A percentile compares a stretch with the other conserved stretches of the same genome.
Evolutionary conservation across 1,139 yeast genomes (phyloP).

Genomic region (Pichia sp.): DNA sequence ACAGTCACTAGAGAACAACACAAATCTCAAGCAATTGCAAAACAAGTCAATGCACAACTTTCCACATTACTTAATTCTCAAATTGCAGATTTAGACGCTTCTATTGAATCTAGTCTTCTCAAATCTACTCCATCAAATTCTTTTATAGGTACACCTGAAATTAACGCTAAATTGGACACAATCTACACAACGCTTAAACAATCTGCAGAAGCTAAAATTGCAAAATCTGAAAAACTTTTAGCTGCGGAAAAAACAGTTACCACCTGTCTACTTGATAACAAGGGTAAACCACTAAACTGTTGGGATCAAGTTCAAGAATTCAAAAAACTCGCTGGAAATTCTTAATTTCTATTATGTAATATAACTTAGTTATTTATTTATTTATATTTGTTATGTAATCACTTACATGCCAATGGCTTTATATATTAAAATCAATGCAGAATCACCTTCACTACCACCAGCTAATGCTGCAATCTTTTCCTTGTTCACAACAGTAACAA

Average conservation of each 20-base stretch:
- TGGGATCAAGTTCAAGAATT: conserved; percentile 79
- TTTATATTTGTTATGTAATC: background rate
- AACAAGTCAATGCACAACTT: conserved; percentile 64
- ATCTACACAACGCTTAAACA: conserved; percentile 29
- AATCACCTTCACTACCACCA: conserved; percentile 97
- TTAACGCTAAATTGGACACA: conserved; percentile 43
- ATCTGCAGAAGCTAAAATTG: conserved; percentile 23
- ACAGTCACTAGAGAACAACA: conserved; percentile 79
- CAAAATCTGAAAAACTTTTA: conserved; percentile 31
- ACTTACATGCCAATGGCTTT: conserved; percentile 56
- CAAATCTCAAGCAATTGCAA: conserved; percentile 72
- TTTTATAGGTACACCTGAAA: conserved; percentile 17
- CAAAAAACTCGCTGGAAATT: conserved; percentile 40
- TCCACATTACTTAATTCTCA: conserved; percentile 57
- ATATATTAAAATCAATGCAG: conserved; percentile 83
- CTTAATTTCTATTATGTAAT: no score
- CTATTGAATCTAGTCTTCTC: conserved; percentile 36
- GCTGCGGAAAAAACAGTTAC: conserved; percentile 53
- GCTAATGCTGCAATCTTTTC: conserved; percentile 80
- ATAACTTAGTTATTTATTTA: no score
- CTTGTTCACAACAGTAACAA: conserved; percentile 68
- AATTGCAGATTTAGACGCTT: conserved; percentile 46
- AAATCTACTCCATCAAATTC: background rate
- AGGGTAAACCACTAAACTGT: conserved; percentile 75
- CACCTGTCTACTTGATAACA: conserved; percentile 61